Conservation (phyloP, 768 basidiomycete genomes). For the Cystobasidium tubakii region DNA sequence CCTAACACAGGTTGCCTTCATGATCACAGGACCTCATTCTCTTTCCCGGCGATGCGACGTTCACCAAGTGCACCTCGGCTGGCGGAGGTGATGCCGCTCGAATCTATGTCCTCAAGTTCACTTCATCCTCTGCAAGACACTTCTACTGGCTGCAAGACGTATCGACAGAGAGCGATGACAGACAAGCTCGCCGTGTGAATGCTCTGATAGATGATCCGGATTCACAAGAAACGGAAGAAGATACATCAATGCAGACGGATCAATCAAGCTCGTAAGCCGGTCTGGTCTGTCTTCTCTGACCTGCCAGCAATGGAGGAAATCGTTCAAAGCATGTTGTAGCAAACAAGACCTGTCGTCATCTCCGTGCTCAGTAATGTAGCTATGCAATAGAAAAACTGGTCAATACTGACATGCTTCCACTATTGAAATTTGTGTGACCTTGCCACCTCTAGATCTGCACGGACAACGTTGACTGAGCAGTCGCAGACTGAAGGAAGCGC, state of each 20-base stretch:
- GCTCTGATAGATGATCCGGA: conserved; percentile 41
- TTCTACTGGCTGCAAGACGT: conserved; percentile 46
- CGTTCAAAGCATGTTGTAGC: conserved; percentile 16
- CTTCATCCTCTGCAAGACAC: conserved; percentile 40
- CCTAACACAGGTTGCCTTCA: too few species aligned
- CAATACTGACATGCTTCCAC: background rate
- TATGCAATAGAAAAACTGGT: background rate
- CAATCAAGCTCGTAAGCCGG: conserved; percentile 28
- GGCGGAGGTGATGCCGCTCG: conserved; percentile 24
- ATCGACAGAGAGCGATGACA: conserved; percentile 13
- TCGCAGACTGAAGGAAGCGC: background rate
- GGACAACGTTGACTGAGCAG: background rate
- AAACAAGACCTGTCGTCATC: background rate
- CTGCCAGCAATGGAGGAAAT: too few species aligned
- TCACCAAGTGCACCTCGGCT: conserved; percentile 27
- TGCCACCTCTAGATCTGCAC: background rate
- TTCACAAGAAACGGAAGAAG: background rate
- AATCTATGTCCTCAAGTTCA: conserved; percentile 44
- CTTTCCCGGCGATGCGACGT: conserved; percentile 45
- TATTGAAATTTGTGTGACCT: background rate
- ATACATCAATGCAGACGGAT: conserved; percentile 1
- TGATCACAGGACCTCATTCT: conserved; percentile 46
- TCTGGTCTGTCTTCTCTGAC: too few species aligned
- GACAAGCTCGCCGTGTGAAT: conserved; percentile 35
- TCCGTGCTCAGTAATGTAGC: background rate